Base-by-base conservation (phyloP, 2,329 filamentous ascomycete species). In the Sarocladium strictum region DNA sequence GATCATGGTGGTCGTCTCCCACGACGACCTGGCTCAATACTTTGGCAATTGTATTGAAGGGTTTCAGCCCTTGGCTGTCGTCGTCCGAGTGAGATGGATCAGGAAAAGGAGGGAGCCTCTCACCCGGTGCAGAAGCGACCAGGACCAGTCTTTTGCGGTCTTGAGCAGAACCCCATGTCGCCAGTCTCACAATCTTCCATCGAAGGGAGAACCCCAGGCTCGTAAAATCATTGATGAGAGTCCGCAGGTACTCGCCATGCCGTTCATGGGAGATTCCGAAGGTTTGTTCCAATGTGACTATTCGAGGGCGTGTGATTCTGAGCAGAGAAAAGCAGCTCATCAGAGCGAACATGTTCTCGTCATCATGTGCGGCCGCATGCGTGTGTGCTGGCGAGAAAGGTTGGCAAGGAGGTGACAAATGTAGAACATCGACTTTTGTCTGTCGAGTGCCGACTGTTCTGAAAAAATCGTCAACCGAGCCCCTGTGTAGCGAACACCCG, bases 221-320 rank as follows among this genome's bases (percentile, higher is more conserved):
- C 0, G 87, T 83, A 53, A 92, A 84, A 29, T 84, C 81, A 24
- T 77, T 71, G 2, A 94, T 71, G 0, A 92, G 67, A 0, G 75
- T 69, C 37, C 78, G 73, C 47, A 91, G 85, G 53, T 79, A 84
- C 0, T 72, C 67, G 11, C 70, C 66, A 54, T 85, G 83, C 0
- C 74, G 67, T 0, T 77, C 68, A 21, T 76, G 72, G 0, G 80
- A 66, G 1, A 95, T 76, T 0, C 89, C 89, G 53, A 82, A 84
- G 0, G 90, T 92, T 63, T 96, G 87, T 61, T 96, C 90, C 1
- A 95, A 71, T 0, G 89, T 95, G 1, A 89, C 79, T 0, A 94
- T 64, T 0, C 90, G 77, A 0, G 90, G 89, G 0, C 76, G 78
- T 0, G 78, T 66, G 33, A 78, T 77, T 4, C 76, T 68, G 1